These are phyloP conservation scores for Neurospora sp. DNA, from an alignment of 2,329 filamentous ascomycete genomes.

Conservation along the genomic window DNA sequence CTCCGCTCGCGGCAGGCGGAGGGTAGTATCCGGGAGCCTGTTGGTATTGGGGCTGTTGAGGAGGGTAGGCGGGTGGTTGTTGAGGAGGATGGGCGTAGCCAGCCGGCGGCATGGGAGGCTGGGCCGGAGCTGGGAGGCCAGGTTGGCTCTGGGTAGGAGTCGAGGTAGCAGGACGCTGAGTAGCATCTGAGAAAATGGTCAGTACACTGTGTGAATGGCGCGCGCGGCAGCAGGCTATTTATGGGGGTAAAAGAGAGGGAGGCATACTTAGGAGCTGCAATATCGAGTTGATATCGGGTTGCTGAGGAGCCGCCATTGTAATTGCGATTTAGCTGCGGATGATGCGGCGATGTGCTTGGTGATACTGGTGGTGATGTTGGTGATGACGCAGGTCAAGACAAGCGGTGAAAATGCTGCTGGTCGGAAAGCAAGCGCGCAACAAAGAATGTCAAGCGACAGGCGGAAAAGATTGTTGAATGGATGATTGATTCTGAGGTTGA, in stretches of 20 bases:
- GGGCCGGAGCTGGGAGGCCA: constrained; percentile 9
- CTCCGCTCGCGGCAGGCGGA: constrained; percentile 63
- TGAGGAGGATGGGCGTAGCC: constrained; percentile 13
- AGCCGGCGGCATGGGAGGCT: constrained; percentile 2
- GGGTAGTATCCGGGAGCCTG: constrained; percentile 31
- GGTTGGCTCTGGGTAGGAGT: constrained; percentile 15
- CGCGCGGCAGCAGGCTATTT: neutral
- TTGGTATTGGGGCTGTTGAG: constrained; percentile 12
- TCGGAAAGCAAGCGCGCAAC: neutral
- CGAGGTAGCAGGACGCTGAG: constrained; percentile 17
- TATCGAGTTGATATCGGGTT: constrained; percentile 17
- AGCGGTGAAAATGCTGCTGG: neutral
- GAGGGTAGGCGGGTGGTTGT: constrained; percentile 10
- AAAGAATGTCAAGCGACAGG: neutral
- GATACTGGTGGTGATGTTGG: neutral
- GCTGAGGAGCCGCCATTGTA: constrained; percentile 15
- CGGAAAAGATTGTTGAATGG: neutral
- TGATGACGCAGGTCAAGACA: neutral
- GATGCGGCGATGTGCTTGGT: neutral
- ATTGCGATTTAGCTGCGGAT: neutral
- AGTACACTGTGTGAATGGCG: neutral
- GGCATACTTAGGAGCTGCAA: constrained; percentile 14
- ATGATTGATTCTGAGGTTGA: neutral
- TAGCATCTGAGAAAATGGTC: constrained; percentile 8
- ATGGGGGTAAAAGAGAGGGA: neutral